phyloP scores from a whole-genome alignment of 2,329 filamentous ascomycete genomes.

The Trichoderma atroviride region DNA sequence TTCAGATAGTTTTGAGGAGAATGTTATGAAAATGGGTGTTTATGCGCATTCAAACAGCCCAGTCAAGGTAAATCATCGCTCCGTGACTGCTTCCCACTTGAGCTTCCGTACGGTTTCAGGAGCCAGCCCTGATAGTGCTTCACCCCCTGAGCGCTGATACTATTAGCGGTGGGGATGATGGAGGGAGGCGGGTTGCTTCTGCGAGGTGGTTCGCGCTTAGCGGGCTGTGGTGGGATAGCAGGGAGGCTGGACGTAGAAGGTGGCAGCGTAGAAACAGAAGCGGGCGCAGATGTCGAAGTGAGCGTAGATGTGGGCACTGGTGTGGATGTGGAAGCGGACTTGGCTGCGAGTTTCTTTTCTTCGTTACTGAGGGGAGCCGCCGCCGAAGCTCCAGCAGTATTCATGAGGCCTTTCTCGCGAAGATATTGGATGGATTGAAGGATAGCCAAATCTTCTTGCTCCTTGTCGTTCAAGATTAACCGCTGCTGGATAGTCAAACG shows the following conservation, averaged over 20 bases:
- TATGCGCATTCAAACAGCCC: neutral
- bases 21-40: neutral
- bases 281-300: constrained; percentile 7
- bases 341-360: constrained; percentile 29
- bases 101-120: constrained; percentile 42
- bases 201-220: constrained; percentile 41
- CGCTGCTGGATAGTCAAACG: constrained; percentile 68
- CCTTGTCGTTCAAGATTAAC: constrained; percentile 67
- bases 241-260: constrained; percentile 42
- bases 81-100: constrained; percentile 38
- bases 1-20: neutral
- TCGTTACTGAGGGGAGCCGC: constrained; percentile 29
- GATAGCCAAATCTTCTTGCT: constrained; percentile 67
- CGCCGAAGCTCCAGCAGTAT: constrained; percentile 31
- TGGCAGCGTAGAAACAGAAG: constrained; percentile 20
- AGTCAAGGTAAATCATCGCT: constrained; percentile 41
- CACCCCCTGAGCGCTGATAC: constrained; percentile 37
- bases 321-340: neutral
- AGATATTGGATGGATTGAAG: constrained; percentile 68
- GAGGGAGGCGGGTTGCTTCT: constrained; percentile 40
- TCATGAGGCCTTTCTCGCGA: constrained; percentile 60
- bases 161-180: constrained; percentile 38
- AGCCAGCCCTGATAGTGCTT: constrained; percentile 46
- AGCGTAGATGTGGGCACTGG: neutral
- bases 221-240: constrained; percentile 42